phyloP scores from a whole-genome alignment of 495 filamentous ascomycete species.

The Aspergillus sclerotiicarbonarius region DNA sequence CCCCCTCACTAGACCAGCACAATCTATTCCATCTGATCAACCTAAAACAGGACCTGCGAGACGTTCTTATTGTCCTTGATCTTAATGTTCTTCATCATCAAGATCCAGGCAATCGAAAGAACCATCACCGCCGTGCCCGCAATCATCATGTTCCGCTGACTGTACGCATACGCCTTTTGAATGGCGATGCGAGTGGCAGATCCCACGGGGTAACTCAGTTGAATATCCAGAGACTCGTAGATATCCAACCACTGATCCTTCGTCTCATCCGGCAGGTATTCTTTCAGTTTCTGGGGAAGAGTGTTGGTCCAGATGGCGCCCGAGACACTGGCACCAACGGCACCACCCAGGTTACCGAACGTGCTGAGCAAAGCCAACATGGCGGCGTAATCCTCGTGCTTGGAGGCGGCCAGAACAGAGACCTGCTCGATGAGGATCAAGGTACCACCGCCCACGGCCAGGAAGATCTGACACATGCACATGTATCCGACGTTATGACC shows the following conservation, averaged over 20 bases:
- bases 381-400: slow-evolving; percentile 64
- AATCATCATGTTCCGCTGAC: slow-evolving; percentile 56
- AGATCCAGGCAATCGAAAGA: slow-evolving; percentile 43
- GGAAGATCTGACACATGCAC: slow-evolving; percentile 72
- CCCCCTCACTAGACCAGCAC: no score
- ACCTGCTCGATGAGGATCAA: slow-evolving; percentile 65
- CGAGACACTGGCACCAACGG: slow-evolving; percentile 62
- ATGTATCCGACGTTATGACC: slow-evolving; percentile 60
- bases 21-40: no score
- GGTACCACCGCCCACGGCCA: slow-evolving; percentile 60
- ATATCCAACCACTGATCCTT: slow-evolving; percentile 45
- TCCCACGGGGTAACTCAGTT: slow-evolving; percentile 53
- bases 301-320: slow-evolving; percentile 67
- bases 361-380: slow-evolving; percentile 63
- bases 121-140: slow-evolving; percentile 46
- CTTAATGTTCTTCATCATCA: slow-evolving; percentile 55
- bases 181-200: slow-evolving; percentile 54
- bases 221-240: slow-evolving; percentile 48
- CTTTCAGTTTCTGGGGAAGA: slow-evolving; percentile 51
- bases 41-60: not conserved
- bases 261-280: slow-evolving; percentile 53
- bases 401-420: slow-evolving; percentile 62
- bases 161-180: slow-evolving; percentile 52
- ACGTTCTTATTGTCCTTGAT: slow-evolving; percentile 54
- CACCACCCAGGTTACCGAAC: slow-evolving; percentile 63